Conservation (phyloP, 2,329 filamentous ascomycete genomes). For the Aspergillus pseudotamarii region DNA sequence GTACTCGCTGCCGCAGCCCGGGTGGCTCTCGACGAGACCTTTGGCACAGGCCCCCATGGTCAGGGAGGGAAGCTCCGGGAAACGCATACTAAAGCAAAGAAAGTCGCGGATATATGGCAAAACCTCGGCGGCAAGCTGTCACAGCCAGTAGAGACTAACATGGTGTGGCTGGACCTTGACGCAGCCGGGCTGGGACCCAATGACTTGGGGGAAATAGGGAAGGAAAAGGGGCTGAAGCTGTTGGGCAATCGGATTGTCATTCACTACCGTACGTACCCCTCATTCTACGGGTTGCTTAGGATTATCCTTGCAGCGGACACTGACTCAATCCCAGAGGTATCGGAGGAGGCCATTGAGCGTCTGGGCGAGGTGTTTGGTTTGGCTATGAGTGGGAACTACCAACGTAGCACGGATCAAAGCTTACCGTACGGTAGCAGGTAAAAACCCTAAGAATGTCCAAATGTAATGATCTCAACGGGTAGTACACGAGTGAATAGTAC, state of each 20-base stretch:
- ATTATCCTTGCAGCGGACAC: conserved; percentile 12
- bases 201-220: conserved; percentile 57
- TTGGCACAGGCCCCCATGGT: conserved; percentile 60
- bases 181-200: conserved; percentile 57
- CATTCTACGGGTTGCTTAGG: neutral
- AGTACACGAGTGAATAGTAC: neutral
- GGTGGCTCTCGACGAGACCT: conserved; percentile 79
- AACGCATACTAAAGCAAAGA: conserved; percentile 65
- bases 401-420: conserved; percentile 35
- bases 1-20: conserved; percentile 74
- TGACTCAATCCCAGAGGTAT: conserved; percentile 57
- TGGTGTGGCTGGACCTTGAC: conserved; percentile 81
- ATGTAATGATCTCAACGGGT: neutral
- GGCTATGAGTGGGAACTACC: conserved; percentile 36
- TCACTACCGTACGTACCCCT: conserved; percentile 60
- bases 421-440: conserved; percentile 39
- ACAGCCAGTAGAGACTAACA: conserved; percentile 82
- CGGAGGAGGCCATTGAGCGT: conserved; percentile 62
- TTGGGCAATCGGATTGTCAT: conserved; percentile 64
- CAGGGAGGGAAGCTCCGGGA: conserved; percentile 64
- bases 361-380: conserved; percentile 59
- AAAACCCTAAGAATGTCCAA: neutral
- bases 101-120: conserved; percentile 68
- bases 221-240: conserved; percentile 61
- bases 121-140: conserved; percentile 68